Evolutionary conservation across 352 stramenopile genomes (phyloP).

Genomic region (Phytophthora lateralis): DNA sequence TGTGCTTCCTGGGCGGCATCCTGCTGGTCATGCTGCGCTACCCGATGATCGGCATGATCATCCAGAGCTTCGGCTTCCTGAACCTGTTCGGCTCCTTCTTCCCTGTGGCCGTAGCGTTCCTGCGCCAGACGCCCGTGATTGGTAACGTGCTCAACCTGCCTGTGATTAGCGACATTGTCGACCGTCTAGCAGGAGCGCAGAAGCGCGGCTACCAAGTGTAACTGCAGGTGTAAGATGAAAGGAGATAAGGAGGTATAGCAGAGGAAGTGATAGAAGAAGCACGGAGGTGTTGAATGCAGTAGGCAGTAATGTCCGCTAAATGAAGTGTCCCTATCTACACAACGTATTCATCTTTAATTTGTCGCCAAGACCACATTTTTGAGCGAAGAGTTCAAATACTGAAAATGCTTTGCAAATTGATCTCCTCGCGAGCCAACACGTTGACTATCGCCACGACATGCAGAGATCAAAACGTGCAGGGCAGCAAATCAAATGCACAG

Average conservation of each 20-base stretch:
- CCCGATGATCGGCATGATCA: slow-evolving; percentile 93
- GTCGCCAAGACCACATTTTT: neutral
- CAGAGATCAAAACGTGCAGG: too few species aligned
- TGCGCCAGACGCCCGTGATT: slow-evolving; percentile 93
- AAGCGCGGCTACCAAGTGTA: slow-evolving; percentile 90
- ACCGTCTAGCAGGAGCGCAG: slow-evolving; percentile 80
- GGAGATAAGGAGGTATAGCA: slow-evolving; percentile 6
- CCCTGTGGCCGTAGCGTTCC: slow-evolving; percentile 92
- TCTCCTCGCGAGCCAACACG: too few species aligned
- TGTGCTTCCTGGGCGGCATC: slow-evolving; percentile 94
- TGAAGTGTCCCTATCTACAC: neutral
- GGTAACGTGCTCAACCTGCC: slow-evolving; percentile 88
- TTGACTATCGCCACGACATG: too few species aligned
- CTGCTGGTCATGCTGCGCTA: slow-evolving; percentile 93
- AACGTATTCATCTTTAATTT: neutral
- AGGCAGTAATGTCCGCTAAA: slow-evolving; percentile 3
- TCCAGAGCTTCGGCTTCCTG: slow-evolving; percentile 94
- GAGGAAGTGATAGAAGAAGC: slow-evolving; percentile 26
- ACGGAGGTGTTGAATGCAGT: neutral
- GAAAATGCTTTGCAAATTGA: too few species aligned
- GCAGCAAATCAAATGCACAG: too few species aligned
- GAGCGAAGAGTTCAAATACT: too few species aligned
- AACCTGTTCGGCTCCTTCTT: slow-evolving; percentile 98
- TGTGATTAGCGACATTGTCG: slow-evolving; percentile 79
- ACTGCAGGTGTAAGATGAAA: slow-evolving; percentile 8